Conservation (phyloP, 2,329 filamentous ascomycete species). For the Colletotrichum siamense region DNA sequence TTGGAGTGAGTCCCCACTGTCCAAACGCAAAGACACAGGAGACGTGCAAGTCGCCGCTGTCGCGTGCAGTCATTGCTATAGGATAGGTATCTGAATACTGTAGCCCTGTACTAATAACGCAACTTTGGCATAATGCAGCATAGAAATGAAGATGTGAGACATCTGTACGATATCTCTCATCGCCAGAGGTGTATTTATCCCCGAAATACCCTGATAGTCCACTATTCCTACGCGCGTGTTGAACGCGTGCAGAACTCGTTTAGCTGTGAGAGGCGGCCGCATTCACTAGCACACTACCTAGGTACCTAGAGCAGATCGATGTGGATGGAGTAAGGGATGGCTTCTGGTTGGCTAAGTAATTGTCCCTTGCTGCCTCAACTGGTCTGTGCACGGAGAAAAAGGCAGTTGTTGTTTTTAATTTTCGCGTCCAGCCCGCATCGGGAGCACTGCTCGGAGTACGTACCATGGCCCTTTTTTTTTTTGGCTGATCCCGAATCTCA, state of each 20-base stretch:
- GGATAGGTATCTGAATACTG: neutral
- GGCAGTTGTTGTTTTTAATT: neutral
- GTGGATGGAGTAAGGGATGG: neutral
- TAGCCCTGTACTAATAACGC: neutral
- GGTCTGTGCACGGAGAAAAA: slow-evolving; percentile 8
- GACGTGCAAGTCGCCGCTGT: neutral
- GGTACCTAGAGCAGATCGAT: neutral
- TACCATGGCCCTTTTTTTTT: neutral
- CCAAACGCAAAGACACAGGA: neutral
- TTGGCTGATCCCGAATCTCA: slow-evolving; percentile 22
- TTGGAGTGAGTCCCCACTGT: neutral
- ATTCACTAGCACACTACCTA: too few relatives aligned
- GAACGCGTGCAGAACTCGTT: neutral
- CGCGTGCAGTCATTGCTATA: neutral
- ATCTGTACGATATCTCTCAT: neutral
- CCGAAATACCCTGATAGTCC: neutral
- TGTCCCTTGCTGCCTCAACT: neutral
- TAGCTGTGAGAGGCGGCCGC: neutral
- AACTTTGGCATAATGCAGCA: neutral
- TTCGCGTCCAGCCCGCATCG: slow-evolving; percentile 4
- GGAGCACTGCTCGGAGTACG: neutral
- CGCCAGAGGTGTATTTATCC: neutral
- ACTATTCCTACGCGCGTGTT: neutral
- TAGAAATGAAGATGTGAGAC: neutral
- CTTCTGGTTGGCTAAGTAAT: neutral